Conservation (phyloP, 106 monocot species). For the Agapanthus africanus region DNA sequence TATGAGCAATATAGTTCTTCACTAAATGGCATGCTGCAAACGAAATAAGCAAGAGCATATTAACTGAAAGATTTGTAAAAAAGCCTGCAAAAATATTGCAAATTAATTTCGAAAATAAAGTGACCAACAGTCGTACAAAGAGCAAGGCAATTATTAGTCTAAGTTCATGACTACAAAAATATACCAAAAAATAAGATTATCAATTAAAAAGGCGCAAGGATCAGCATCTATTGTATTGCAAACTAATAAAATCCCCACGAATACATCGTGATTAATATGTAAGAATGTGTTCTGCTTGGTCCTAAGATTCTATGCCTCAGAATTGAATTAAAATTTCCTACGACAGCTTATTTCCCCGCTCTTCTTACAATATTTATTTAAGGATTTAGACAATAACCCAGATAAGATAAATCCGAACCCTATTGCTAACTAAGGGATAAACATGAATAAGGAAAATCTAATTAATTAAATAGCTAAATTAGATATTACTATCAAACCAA, state of each 20-base stretch:
- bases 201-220: background rate
- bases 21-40: conserved; percentile 80
- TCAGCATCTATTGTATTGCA: background rate
- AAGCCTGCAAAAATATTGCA: background rate
- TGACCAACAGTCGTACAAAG: no score
- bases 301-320: background rate
- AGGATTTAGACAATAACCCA: no score
- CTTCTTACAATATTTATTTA: no score
- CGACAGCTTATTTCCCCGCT: background rate
- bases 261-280: background rate
- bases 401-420: no score
- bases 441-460: no score
- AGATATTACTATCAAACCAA: no score
- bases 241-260: background rate
- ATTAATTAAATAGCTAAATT: no score
- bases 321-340: background rate
- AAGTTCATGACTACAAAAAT: background rate
- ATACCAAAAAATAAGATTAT: background rate
- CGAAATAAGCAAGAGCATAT: conserved; percentile 6
- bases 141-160: no score
- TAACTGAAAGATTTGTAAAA: background rate
- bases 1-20: conserved; percentile 74
- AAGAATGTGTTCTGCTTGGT: background rate
- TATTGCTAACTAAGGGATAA: no score
- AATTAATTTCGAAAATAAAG: background rate